phyloP scores from a whole-genome alignment of 2,329 filamentous ascomycete species.

The Neofusicoccum laricinum region DNA sequence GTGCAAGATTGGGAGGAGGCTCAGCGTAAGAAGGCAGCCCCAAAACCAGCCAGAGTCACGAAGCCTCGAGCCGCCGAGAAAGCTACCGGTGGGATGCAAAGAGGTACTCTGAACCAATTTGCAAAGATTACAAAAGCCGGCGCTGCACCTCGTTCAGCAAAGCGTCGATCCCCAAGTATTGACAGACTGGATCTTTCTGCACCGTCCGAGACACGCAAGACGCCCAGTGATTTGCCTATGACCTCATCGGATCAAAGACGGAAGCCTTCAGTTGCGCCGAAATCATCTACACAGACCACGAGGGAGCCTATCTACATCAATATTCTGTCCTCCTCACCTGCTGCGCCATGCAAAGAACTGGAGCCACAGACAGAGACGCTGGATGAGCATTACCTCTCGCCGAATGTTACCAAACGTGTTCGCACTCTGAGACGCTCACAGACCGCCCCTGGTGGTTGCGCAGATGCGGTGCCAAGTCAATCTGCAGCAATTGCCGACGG shows the following conservation, averaged over 20 bases:
- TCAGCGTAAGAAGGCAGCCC: constrained; percentile 16
- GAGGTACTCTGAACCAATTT: constrained; percentile 3
- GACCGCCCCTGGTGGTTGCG: neutral
- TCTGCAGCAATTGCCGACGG: neutral
- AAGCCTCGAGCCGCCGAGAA: constrained; percentile 2
- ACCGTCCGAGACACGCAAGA: neutral
- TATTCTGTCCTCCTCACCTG: constrained; percentile 1
- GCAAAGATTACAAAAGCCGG: neutral
- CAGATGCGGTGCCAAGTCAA: neutral
- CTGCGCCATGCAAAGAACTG: neutral
- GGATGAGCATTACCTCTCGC: constrained; percentile 9
- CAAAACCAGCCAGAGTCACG: neutral
- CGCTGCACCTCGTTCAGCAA: neutral
- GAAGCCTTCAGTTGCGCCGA: neutral
- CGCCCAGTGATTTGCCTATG: too few species aligned
- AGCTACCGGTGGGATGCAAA: neutral
- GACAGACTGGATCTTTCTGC: constrained; percentile 10
- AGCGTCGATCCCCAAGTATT: neutral
- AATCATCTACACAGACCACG: neutral
- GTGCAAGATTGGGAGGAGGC: constrained; percentile 63
- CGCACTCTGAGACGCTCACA: neutral
- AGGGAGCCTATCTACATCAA: neutral
- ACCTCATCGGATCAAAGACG: neutral
- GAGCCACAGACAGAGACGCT: neutral
- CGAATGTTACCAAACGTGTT: constrained; percentile 8